A percentile compares a stretch with the other conserved stretches of the same genome.
phyloP scores from a whole-genome alignment of 2,329 filamentous ascomycete species.

The Exophiala alcalophila region DNA sequence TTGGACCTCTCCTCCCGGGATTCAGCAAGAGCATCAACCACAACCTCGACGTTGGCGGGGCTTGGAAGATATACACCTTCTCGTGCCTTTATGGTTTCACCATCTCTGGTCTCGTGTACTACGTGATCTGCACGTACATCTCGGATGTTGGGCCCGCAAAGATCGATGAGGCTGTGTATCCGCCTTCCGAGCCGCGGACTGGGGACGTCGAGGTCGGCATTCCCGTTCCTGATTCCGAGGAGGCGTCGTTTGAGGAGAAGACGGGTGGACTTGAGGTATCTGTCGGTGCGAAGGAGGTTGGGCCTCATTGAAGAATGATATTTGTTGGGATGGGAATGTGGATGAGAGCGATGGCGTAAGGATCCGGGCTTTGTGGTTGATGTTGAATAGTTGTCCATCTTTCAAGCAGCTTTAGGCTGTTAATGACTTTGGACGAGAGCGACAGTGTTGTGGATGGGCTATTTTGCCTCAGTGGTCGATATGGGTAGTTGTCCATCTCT shows the following conservation, averaged over 20 bases:
- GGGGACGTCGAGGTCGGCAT: constrained; percentile 17
- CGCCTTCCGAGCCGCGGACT: constrained; percentile 32
- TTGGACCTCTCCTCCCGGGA: constrained; percentile 34
- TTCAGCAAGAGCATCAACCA: constrained; percentile 40
- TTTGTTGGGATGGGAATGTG: background rate
- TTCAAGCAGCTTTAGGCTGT: too few relatives aligned
- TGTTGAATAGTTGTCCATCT: too few relatives aligned
- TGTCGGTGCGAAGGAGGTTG: constrained; percentile 18
- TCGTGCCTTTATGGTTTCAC: constrained; percentile 44
- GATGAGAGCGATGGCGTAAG: background rate
- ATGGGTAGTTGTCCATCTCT: too few relatives aligned
- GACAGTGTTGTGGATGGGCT: too few relatives aligned
- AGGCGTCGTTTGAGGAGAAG: constrained; percentile 19
- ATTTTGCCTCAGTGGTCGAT: too few relatives aligned
- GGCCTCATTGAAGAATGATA: background rate
- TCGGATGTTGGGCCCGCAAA: constrained; percentile 37
- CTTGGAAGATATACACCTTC: constrained; percentile 44
- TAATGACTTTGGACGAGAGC: too few relatives aligned
- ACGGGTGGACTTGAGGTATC: constrained; percentile 15
- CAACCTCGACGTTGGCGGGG: constrained; percentile 39
- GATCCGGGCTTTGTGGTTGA: too few relatives aligned
- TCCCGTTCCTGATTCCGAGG: constrained; percentile 14
- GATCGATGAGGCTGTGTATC: constrained; percentile 39
- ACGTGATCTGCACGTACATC: constrained; percentile 41
- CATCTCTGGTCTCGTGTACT: constrained; percentile 38